Conservation (phyloP, 805 yeast genomes). For the Dipodascus albidus region DNA sequence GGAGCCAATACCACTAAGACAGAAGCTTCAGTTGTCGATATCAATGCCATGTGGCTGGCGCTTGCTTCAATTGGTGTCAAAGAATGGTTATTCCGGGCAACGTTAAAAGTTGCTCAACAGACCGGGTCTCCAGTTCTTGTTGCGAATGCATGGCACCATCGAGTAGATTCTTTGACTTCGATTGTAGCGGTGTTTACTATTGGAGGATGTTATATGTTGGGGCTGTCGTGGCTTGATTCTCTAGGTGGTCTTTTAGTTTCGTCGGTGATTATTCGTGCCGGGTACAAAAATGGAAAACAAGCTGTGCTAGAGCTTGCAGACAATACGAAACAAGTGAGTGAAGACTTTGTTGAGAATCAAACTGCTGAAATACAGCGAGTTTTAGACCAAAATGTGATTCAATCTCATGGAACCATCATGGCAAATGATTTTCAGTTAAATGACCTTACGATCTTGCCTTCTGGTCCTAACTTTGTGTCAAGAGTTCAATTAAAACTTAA, state of each 20-base stretch:
- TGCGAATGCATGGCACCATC: conserved; percentile 98
- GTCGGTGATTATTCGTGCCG: conserved; percentile 70
- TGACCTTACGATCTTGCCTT: conserved; percentile 14
- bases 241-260: conserved; percentile 88
- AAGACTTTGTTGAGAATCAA: conserved; percentile 4
- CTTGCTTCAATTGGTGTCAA: conserved; percentile 77
- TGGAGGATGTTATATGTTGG: conserved; percentile 68
- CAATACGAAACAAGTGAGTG: conserved; percentile 20
- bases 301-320: conserved; percentile 75
- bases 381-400: conserved; percentile 6
- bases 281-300: conserved; percentile 56
- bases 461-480: conserved; percentile 14
- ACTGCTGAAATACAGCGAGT: conserved; percentile 5
- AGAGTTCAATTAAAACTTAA: neutral
- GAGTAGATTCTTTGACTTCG: conserved; percentile 89
- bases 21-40: conserved; percentile 26
- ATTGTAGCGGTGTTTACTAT: conserved; percentile 84
- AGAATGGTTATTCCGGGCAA: conserved; percentile 79
- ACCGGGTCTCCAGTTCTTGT: conserved; percentile 80
- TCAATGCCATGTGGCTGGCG: conserved; percentile 96
- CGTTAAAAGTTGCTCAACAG: conserved; percentile 64
- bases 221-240: conserved; percentile 79
- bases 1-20: neutral
- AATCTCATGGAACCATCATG: neutral
- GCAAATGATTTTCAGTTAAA: conserved; percentile 5